Evolutionary conservation across 129 eudicot genomes (phyloP).

Genomic region (Flaveria linearis): DNA sequence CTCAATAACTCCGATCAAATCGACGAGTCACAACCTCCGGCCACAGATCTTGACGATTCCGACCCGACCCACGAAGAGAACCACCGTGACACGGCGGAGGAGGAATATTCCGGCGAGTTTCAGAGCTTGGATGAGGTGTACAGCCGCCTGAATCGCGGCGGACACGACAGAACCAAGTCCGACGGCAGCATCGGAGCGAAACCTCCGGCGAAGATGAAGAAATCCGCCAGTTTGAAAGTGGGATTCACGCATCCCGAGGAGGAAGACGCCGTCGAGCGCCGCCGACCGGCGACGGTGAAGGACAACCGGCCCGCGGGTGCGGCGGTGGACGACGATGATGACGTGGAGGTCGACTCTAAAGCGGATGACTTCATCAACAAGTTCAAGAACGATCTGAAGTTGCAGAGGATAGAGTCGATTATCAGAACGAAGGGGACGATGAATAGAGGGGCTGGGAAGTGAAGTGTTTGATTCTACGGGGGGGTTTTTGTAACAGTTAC

Average conservation of each 20-base stretch:
- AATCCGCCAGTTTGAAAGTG: conserved; percentile 74
- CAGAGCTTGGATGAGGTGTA: conserved; percentile 72
- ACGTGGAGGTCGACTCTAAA: conserved; percentile 67
- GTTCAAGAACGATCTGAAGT: conserved; percentile 74
- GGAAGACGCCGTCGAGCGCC: conserved; percentile 51
- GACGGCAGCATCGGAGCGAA: conserved; percentile 54
- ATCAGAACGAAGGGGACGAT: conserved; percentile 60
- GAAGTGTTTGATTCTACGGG: conserved; percentile 26
- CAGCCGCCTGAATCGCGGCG: conserved; percentile 40
- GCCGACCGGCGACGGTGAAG: conserved; percentile 70
- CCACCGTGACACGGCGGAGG: conserved; percentile 22
- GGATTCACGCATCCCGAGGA: conserved; percentile 54
- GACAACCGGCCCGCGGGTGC: conserved; percentile 40
- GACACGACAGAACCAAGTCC: conserved; percentile 54
- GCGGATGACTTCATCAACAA: conserved; percentile 87
- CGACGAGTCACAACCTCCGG: too few species aligned
- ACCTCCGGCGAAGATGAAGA: conserved; percentile 65
- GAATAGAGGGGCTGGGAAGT: conserved; percentile 47
- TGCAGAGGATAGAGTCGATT: conserved; percentile 88
- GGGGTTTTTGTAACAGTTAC: conserved; percentile 25
- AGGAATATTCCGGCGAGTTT: conserved; percentile 26
- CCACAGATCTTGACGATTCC: background rate
- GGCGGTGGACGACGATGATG: conserved; percentile 34
- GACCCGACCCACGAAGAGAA: conserved; percentile 7
- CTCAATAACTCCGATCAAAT: conserved; percentile 23